Conservation (phyloP, 345 rosid species). For the Salix exigua region DNA sequence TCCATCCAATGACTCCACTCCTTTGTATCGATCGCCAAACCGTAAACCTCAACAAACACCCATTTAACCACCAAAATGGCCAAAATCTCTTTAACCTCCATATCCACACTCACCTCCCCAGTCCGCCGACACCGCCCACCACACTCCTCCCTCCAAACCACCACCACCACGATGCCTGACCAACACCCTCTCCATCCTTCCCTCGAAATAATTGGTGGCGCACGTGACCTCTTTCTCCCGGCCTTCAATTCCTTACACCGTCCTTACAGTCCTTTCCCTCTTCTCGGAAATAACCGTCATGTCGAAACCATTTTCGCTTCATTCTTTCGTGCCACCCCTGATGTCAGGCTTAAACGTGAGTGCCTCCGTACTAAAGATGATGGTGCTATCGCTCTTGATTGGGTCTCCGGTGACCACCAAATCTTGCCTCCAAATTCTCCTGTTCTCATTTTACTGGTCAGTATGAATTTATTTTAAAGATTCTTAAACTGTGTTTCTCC, state of each 20-base stretch:
- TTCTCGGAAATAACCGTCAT: conserved; percentile 50
- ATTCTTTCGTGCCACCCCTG: conserved; percentile 42
- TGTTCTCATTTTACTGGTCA: conserved; percentile 69
- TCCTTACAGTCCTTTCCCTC: conserved; percentile 57
- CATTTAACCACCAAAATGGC: neutral
- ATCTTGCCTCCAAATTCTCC: conserved; percentile 54
- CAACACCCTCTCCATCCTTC: conserved; percentile 42
- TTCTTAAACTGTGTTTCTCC: too few relatives aligned
- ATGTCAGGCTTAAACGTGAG: conserved; percentile 44
- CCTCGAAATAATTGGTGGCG: conserved; percentile 73
- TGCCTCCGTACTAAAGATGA: conserved; percentile 52
- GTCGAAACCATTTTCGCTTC: conserved; percentile 64
- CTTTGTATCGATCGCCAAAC: neutral
- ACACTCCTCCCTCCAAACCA: conserved; percentile 27
- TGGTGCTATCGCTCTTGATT: conserved; percentile 57
- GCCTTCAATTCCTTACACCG: conserved; percentile 43
- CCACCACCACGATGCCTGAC: conserved; percentile 30
- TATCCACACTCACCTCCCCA: neutral
- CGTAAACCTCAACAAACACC: too few relatives aligned
- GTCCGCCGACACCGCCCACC: conserved; percentile 1
- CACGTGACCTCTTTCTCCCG: conserved; percentile 48
- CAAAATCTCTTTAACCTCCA: neutral
- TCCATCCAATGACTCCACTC: neutral
- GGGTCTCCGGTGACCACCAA: conserved; percentile 56
- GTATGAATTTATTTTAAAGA: neutral